Base-by-base conservation (phyloP, 495 filamentous ascomycete species). In the Aspergillus homomorphus region DNA sequence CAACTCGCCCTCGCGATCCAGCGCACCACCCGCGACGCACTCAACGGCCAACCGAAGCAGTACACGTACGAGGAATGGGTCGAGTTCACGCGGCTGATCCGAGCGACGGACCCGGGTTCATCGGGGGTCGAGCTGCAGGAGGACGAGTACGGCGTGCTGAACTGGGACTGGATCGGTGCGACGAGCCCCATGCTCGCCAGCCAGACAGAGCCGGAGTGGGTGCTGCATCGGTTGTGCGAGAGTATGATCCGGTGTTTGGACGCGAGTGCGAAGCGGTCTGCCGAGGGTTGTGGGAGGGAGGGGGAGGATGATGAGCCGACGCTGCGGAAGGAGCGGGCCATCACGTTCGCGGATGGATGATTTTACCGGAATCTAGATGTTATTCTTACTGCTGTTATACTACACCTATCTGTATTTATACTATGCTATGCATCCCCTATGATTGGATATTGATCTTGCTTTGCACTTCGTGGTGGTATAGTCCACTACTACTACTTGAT, bases 81-180 rank as follows among this genome's bases (percentile, higher is more conserved):
- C 12, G 78, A 84, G 46, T 83, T 82, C 33, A 85, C 82, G 20
- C 75, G 77, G 18, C 62, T 88, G 48, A 87, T 87, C 28, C 77
- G 80, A 5, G 85, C 86, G 60, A 84, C 79, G 2, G 65, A 79
- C 44, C 73, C 77, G 12, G 57, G 53, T 5, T 44, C 54, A 1
- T 26, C 43, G 0, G 50, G 51, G 3, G 42, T 70, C 1, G 51
- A 63, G 16, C 48, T 75, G 12, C 77, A 81, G 23, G 81, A 84
- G 59, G 81, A 82, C 56, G 80, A 84, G 41, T 77, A 79, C 42
- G 83, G 82, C 0, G 57, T 86, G 1, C 66, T 86, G 16, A 81
- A 84, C 28, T 87, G 85, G 85, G 85, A 88, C 62, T 88, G 84
- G 85, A 86, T 88, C 45, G 85, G 85, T 4, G 78, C 84, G 60